A percentile compares a stretch with the other conserved stretches of the same genome.
These are phyloP conservation scores for Yamadazyma endophytica DNA, from an alignment of 805 yeast genomes.

Conservation along the genomic window DNA sequence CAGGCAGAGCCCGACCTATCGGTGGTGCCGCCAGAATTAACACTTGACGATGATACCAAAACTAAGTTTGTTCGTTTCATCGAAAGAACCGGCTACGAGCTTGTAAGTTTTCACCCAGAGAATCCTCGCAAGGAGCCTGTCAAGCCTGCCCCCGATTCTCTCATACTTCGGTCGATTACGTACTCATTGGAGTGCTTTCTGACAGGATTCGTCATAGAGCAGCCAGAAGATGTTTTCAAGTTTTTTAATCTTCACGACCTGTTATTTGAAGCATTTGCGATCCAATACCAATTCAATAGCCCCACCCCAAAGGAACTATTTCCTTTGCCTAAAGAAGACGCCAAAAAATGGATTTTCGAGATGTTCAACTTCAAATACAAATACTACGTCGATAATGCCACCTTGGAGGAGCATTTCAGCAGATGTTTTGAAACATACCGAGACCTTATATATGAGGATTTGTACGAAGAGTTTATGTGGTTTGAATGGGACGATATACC, in stretches of 20 bases:
- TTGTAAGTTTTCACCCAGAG: too few relatives aligned
- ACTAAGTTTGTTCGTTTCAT: constrained; percentile 1
- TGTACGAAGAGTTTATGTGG: too few relatives aligned
- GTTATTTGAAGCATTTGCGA: constrained; percentile 5
- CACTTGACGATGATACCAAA: constrained; percentile 1
- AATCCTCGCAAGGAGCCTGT: too few relatives aligned
- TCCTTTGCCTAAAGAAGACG: constrained; percentile 3
- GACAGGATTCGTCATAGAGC: constrained; percentile 3
- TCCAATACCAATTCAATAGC: constrained; percentile 1
- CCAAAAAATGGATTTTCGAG: background rate
- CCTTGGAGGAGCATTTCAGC: too few relatives aligned
- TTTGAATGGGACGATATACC: too few relatives aligned
- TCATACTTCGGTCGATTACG: constrained; percentile 1
- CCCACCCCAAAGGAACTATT: too few relatives aligned
- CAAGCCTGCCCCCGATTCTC: too few relatives aligned
- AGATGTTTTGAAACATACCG: too few relatives aligned
- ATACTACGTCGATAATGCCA: constrained; percentile 5
- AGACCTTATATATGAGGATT: too few relatives aligned
- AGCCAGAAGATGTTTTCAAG: constrained; percentile 5
- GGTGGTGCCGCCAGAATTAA: too few relatives aligned
- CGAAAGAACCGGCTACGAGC: too few relatives aligned
- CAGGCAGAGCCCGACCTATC: too few relatives aligned
- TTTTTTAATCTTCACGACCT: constrained; percentile 6
- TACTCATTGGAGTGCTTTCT: constrained; percentile 3
- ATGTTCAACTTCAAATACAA: constrained; percentile 8